Base-by-base conservation (phyloP, 1,284 basidiomycete genomes). In the Melampsora larici-populina region DNA sequence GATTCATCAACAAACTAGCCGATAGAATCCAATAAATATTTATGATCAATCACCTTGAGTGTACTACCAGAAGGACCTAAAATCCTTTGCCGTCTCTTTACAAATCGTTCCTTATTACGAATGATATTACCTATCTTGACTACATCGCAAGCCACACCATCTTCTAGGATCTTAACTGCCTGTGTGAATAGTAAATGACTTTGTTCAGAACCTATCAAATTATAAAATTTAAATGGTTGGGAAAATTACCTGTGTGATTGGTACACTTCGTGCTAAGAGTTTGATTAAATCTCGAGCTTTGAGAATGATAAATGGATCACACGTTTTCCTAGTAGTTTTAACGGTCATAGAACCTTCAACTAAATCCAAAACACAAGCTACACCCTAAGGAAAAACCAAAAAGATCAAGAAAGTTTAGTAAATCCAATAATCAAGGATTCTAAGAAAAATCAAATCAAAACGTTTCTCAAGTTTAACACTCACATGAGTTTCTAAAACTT, bases 281-380 rank as follows among this genome's bases (percentile, higher is more conserved):
- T 98, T 98, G 82, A 99, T 90, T 86, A 99, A 87, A 84, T 99
- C 96, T 67, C 96, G 88, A 8, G 94, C 94, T 86, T 99, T 98
- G 80, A 99, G 87, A 79, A 98, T 90, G 81, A 97, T 90, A 83
- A 97, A 99, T 0, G 96, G 96, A 83, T 99, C 96, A 85, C 89
- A 96, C 24, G 97, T 94, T 87, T 97, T 98, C 79, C 97, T 89
- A 3, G 96, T 99, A 43, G 96, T 99, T 78, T 90, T 89, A 51
- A 99, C 96, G 40, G 93, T 91, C 97, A 99, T 99, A 64, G 92
- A 93, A 80, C 96, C 96, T 80, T 98, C 93, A 49, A 99, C 90
- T 77, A 99, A 86, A 85, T 99, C 95, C 36, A 99, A 89, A 36
- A 92, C 94, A 82, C 95, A 98, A 26, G 90, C 89, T 58, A 99